Conservation (phyloP, 495 filamentous ascomycete genomes). For the Penicillium diatomitis region DNA sequence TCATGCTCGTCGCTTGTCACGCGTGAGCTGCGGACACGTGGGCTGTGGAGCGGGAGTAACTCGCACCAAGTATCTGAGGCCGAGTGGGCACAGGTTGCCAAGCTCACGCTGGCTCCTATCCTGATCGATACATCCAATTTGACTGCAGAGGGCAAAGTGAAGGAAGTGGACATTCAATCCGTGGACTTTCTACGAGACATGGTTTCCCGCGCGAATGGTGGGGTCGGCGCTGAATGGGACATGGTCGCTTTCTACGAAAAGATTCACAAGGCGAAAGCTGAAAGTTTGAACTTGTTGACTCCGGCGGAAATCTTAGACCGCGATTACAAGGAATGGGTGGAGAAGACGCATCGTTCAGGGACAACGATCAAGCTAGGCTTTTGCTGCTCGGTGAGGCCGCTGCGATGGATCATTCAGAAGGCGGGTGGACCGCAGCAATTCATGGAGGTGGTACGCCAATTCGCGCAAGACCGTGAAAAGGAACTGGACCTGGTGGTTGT, state of each 20-base stretch:
- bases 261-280: constrained; percentile 58
- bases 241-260: constrained; percentile 50
- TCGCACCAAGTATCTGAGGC: constrained; percentile 2
- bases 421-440: constrained; percentile 35
- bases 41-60: constrained; percentile 38
- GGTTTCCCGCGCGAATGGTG: constrained; percentile 24
- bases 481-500: constrained; percentile 58
- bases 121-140: constrained; percentile 81
- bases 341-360: constrained; percentile 22
- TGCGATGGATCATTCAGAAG: constrained; percentile 54
- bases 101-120: constrained; percentile 69
- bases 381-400: constrained; percentile 57
- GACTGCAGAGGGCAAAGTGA: constrained; percentile 59
- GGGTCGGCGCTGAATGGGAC: constrained; percentile 27
- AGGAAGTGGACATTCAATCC: constrained; percentile 55
- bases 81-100: constrained; percentile 52
- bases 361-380: constrained; percentile 56
- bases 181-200: constrained; percentile 53
- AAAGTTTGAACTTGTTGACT: constrained; percentile 54
- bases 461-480: constrained; percentile 40
- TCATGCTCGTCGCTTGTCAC: constrained; percentile 77
- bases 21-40: constrained; percentile 42
- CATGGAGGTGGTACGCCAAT: constrained; percentile 38
- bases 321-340: constrained; percentile 89
- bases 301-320: constrained; percentile 72